Conservation (phyloP, 2,329 filamentous ascomycete species). For the Zalaria obscura region DNA sequence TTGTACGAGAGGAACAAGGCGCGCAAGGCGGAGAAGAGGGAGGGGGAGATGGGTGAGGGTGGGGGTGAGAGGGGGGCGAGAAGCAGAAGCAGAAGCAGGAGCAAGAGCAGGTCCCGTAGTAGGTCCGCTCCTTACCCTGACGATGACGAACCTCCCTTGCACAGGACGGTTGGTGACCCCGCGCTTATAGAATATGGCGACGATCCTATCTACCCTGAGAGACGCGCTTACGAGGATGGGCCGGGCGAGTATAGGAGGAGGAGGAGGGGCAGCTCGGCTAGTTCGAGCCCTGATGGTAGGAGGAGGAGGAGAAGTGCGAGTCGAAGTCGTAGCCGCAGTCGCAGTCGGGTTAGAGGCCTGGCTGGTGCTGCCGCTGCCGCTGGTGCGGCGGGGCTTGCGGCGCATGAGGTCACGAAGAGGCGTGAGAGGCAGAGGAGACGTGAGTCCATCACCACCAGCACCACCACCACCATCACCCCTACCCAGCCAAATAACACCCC, state of each 20-base stretch:
- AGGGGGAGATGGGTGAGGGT: slow-evolving; percentile 21
- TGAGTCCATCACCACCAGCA: slow-evolving; percentile 22
- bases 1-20: slow-evolving; percentile 50
- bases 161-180: slow-evolving; percentile 30
- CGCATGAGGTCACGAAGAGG: slow-evolving; percentile 42
- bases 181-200: slow-evolving; percentile 50
- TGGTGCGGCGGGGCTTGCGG: slow-evolving; percentile 39
- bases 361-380: slow-evolving; percentile 44
- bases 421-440: slow-evolving; percentile 37
- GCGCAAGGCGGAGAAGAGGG: slow-evolving; percentile 40
- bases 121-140: slow-evolving; percentile 27
- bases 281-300: slow-evolving; percentile 24
- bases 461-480: too few species aligned
- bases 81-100: slow-evolving; percentile 9
- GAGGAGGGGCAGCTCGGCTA: slow-evolving; percentile 27
- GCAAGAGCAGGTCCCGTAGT: slow-evolving; percentile 25
- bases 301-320: slow-evolving; percentile 14
- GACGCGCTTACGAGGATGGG: slow-evolving; percentile 22
- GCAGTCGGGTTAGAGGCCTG: slow-evolving; percentile 34
- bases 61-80: slow-evolving; percentile 3
- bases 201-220: slow-evolving; percentile 44
- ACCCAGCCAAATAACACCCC: too few species aligned
- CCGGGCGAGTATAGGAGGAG: slow-evolving; percentile 27
- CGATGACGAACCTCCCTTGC: slow-evolving; percentile 19
- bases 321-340: slow-evolving; percentile 26